Conservation (phyloP, 2,329 filamentous ascomycete genomes). For the Diaporthe sp. region DNA sequence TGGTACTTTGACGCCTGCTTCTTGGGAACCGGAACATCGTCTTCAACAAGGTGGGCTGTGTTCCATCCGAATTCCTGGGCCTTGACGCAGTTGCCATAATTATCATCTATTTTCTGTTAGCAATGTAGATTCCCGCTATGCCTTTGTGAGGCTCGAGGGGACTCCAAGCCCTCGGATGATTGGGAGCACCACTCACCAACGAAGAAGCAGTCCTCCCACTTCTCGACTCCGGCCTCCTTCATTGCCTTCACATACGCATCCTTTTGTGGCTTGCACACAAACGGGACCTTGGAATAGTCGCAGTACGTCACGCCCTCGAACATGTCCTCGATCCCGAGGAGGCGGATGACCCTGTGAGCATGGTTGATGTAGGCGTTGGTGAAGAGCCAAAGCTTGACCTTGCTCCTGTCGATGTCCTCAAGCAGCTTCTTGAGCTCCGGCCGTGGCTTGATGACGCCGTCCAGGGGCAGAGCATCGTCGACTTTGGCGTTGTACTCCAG, state of each 20-base stretch:
- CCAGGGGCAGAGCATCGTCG: constrained; percentile 92
- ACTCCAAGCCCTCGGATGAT: too few species aligned
- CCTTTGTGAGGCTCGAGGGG: constrained; percentile 24
- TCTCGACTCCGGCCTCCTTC: constrained; percentile 80
- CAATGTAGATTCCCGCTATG: constrained; percentile 26
- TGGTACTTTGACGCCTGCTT: constrained; percentile 79
- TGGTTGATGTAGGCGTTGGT: constrained; percentile 97
- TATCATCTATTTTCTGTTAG: constrained; percentile 77
- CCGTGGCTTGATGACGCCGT: constrained; percentile 85
- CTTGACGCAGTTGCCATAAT: constrained; percentile 82
- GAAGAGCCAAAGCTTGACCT: constrained; percentile 92
- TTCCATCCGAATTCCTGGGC: constrained; percentile 89
- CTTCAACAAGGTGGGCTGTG: constrained; percentile 87
- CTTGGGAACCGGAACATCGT: constrained; percentile 73
- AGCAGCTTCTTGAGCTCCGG: constrained; percentile 81
- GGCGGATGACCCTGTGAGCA: constrained; percentile 82
- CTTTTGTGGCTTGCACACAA: constrained; percentile 89
- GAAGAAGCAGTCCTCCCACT: constrained; percentile 85
- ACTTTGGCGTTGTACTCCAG: constrained; percentile 95
- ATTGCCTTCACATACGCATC: constrained; percentile 93
- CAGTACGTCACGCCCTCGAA: constrained; percentile 98
- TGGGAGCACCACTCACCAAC: constrained; percentile 75
- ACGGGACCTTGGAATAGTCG: constrained; percentile 80
- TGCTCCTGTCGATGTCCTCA: constrained; percentile 83
- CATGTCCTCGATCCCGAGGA: constrained; percentile 86